Base-by-base conservation (phyloP, 2,329 filamentous ascomycete genomes). In the Cadophora sp. region DNA sequence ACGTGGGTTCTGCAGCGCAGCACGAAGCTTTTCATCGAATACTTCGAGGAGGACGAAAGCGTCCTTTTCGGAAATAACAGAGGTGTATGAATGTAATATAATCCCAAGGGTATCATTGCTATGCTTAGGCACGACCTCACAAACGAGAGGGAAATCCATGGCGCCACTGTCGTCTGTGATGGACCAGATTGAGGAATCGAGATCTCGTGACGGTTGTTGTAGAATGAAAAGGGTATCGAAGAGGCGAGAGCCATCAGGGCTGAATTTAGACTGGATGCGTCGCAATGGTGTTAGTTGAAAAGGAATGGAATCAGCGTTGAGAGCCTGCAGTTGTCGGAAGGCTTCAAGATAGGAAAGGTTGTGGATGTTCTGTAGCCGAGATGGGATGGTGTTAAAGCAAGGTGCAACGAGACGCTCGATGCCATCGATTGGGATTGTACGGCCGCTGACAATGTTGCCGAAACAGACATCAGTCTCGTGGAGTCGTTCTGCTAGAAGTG, bases 371-470 rank as follows among this genome's bases (percentile, higher is more conserved):
- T 84, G 85, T 30, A 91, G 79, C 30, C 93, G 86, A 1, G 94
- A 76, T 0, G 94, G 93, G 14, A 97, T 79, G 0, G 94, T 97
- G 75, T 97, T 97, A 82, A 97, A 97, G 76, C 93, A 97, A 0
- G 94, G 94, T 0, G 92, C 93, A n/a, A 96, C 86, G 6, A 97
- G 84, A 4, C 84, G 82, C 45, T 94, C 89, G 13, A 95, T 81
- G 0, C 85, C 86, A 6, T 90, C 84, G 2, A 94, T 77, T 0
- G 87, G 80, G 11, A 92, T 76, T 0, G 89, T 90, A 8, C 94
- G 88, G 1, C 94, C 94, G 74, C 88, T 94, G 65, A 95, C 85
- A 2, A 97, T 90, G 73, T 93, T 96, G 0, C 95, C 94, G 74
- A 97, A 97, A 76, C 92, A 96, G 5, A 97, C 74, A 73, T 97